A percentile compares a stretch with the other conserved stretches of the same genome.
phyloP scores from a whole-genome alignment of 306 rosid species.

The Begonia fuchsioides region DNA sequence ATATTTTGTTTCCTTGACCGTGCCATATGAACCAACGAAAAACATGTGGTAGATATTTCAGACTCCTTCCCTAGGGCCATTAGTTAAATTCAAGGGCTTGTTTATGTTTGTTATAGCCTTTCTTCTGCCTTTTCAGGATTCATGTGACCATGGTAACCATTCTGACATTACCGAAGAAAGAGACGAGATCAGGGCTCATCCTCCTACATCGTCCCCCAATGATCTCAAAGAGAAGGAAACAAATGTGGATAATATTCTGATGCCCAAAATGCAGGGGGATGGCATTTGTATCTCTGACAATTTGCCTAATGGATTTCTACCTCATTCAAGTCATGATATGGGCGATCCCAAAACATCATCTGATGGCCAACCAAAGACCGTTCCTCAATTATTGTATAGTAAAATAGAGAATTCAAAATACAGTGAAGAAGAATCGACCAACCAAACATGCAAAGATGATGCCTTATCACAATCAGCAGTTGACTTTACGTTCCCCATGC shows the following conservation, averaged over 20 bases:
- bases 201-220: conserved; percentile 16
- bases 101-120: no score
- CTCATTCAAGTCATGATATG: conserved; percentile 16
- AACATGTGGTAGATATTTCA: no score
- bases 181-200: conserved; percentile 52
- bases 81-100: no score
- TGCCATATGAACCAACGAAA: no score
- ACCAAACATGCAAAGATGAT: conserved; percentile 14
- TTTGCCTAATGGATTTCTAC: conserved; percentile 18
- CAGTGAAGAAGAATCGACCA: no score
- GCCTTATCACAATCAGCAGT: conserved; percentile 24
- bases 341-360: conserved; percentile 5
- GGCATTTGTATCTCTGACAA: conserved; percentile 20
- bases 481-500: conserved; percentile 31
- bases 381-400: no score
- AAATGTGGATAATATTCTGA: not conserved
- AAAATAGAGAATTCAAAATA: no score
- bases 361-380: no score
- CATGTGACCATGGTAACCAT: conserved; percentile 69
- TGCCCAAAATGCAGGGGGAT: conserved; percentile 18
- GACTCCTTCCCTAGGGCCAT: no score
- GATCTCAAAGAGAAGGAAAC: not conserved
- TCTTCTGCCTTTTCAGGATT: conserved; percentile 31
- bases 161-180: conserved; percentile 76
- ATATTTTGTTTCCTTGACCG: no score